Conservation (phyloP, 495 filamentous ascomycete genomes). For the Saxispiralis lemnorum region DNA sequence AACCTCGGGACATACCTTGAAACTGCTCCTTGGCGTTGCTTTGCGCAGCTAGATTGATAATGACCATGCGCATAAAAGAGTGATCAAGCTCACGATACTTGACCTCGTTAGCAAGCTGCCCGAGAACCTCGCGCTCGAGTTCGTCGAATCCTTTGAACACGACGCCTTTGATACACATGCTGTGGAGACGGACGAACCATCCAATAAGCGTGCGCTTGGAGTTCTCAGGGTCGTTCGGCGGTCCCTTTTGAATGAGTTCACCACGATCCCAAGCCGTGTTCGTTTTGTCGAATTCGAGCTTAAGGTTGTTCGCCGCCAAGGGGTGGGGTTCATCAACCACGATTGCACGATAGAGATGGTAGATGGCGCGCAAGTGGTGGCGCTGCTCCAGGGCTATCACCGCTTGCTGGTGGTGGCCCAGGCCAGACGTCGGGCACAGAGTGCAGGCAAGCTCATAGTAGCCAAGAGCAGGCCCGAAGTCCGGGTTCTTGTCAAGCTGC, state of each 20-base stretch:
- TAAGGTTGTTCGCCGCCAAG: constrained; percentile 53
- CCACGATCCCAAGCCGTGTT: constrained; percentile 40
- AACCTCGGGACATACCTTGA: constrained; percentile 30
- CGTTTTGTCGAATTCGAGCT: constrained; percentile 62
- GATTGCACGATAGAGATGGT: constrained; percentile 73
- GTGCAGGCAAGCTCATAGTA: constrained; percentile 72
- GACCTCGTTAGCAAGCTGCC: constrained; percentile 52
- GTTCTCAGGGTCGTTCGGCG: constrained; percentile 32
- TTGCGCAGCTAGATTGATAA: constrained; percentile 76
- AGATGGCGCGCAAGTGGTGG: constrained; percentile 65
- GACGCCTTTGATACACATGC: constrained; percentile 57
- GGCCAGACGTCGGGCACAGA: constrained; percentile 60
- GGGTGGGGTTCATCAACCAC: constrained; percentile 56
- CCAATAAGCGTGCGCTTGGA: constrained; percentile 38
- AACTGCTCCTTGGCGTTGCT: constrained; percentile 45
- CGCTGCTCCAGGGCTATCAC: constrained; percentile 60
- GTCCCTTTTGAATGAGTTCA: constrained; percentile 33
- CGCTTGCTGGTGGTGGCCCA: constrained; percentile 73
- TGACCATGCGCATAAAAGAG: constrained; percentile 56
- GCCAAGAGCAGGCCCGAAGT: constrained; percentile 63
- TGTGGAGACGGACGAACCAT: constrained; percentile 81
- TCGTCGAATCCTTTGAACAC: constrained; percentile 60
- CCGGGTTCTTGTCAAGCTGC: constrained; percentile 38
- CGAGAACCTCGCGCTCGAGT: constrained; percentile 70
- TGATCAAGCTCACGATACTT: constrained; percentile 50